phyloP scores from a whole-genome alignment of 2,329 filamentous ascomycete genomes.

The Aspergillus sp. region DNA sequence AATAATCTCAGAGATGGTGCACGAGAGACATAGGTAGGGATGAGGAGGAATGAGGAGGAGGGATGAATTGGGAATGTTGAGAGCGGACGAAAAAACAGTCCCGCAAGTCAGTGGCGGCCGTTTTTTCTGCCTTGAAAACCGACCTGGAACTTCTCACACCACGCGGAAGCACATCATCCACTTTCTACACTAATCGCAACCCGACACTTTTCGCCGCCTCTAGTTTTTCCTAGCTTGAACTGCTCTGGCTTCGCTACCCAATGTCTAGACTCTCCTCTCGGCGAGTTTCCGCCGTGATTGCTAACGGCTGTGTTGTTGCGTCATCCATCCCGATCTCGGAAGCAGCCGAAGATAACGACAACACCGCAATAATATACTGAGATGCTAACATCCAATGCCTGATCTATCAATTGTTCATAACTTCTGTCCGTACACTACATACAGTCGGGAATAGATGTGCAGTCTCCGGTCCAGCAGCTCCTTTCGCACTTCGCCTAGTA shows the following conservation, averaged over 20 bases:
- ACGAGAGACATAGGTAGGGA: conserved; percentile 28
- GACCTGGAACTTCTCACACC: background rate
- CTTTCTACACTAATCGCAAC: background rate
- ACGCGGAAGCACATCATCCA: background rate
- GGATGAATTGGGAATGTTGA: background rate
- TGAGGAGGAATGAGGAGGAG: background rate
- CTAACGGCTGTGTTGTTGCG: background rate
- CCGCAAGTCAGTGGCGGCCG: background rate
- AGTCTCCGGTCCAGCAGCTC: conserved; percentile 38
- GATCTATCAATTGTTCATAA: background rate
- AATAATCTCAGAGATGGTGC: background rate
- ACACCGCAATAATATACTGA: background rate
- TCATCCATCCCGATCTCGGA: background rate
- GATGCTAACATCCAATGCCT: too few relatives aligned
- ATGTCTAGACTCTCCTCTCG: background rate
- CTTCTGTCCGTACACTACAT: conserved; percentile 33
- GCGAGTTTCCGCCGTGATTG: background rate
- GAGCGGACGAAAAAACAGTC: background rate
- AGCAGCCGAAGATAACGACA: background rate
- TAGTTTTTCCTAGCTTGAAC: background rate
- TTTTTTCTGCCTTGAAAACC: background rate
- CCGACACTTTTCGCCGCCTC: too few relatives aligned
- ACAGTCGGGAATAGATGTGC: conserved; percentile 38
- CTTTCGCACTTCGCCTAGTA: conserved; percentile 38
- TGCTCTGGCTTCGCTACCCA: background rate